Conservation (phyloP, 192 early-diverging fungal species). For the Backusella luteola region DNA sequence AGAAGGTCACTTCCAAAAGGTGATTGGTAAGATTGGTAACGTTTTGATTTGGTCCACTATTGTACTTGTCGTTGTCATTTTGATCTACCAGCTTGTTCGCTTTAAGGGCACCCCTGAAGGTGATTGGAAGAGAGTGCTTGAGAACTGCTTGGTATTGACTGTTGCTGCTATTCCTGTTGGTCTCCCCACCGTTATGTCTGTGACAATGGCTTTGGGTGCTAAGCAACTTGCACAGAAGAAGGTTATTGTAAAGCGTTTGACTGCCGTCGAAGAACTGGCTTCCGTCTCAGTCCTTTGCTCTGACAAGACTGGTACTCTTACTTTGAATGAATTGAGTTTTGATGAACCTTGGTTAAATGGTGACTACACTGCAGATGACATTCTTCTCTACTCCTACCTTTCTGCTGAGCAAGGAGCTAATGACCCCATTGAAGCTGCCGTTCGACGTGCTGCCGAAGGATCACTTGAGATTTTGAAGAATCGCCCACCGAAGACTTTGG, state of each 20-base stretch:
- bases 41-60: slow-evolving; percentile 82
- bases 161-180: slow-evolving; percentile 93
- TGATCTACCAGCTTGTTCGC: slow-evolving; percentile 59
- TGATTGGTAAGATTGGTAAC: slow-evolving; percentile 90
- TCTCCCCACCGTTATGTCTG: slow-evolving; percentile 89
- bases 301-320: slow-evolving; percentile 89
- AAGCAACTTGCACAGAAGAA: slow-evolving; percentile 80
- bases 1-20: slow-evolving; percentile 93
- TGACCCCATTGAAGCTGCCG: slow-evolving; percentile 86
- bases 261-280: slow-evolving; percentile 94
- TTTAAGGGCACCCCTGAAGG: slow-evolving; percentile 40
- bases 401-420: slow-evolving; percentile 86
- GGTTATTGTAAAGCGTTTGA: slow-evolving; percentile 91
- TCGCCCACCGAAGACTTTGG: slow-evolving; percentile 40
- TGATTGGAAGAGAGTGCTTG: slow-evolving; percentile 51
- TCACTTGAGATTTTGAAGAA: slow-evolving; percentile 39
- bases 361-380: slow-evolving; percentile 69
- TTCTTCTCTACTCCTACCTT: slow-evolving; percentile 77
- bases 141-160: slow-evolving; percentile 76
- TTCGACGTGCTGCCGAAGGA: slow-evolving; percentile 77
- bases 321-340: slow-evolving; percentile 88
- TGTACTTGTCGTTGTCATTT: slow-evolving; percentile 69
- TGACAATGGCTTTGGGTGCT: slow-evolving; percentile 94
- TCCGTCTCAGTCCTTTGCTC: slow-evolving; percentile 82
- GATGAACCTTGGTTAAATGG: slow-evolving; percentile 76